These are phyloP conservation scores for Globisporangium solare DNA, from an alignment of 352 stramenopile genomes.

Conservation along the genomic window DNA sequence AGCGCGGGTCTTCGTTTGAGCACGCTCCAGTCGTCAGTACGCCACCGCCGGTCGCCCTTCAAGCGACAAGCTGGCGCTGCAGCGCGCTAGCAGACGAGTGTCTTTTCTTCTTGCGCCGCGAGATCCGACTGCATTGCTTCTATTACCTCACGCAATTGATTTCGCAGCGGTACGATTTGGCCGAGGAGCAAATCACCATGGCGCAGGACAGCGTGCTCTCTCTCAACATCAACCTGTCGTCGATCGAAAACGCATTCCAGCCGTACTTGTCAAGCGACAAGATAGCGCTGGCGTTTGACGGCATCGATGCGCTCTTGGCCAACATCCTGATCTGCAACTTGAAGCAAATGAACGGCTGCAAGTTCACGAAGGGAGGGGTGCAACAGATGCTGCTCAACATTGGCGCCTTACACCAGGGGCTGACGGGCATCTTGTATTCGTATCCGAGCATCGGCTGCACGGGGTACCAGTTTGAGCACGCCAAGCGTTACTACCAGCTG, in stretches of 20 bases:
- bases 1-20: conserved; percentile 12
- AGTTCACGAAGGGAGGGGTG: conserved; percentile 60
- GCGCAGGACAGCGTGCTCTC: conserved; percentile 68
- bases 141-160: conserved; percentile 76
- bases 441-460: conserved; percentile 47
- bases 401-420: conserved; percentile 62
- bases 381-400: conserved; percentile 82
- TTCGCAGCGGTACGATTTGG: conserved; percentile 54
- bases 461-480: conserved; percentile 68
- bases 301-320: conserved; percentile 58
- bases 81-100: conserved; percentile 72
- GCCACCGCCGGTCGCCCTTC: conserved; percentile 27
- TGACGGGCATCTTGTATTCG: conserved; percentile 70
- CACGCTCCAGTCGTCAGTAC: neutral
- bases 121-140: conserved; percentile 71
- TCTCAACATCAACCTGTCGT: conserved; percentile 74
- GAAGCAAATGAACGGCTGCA: conserved; percentile 56
- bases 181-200: conserved; percentile 52
- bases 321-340: conserved; percentile 62
- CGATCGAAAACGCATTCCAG: conserved; percentile 66
- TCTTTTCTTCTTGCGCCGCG: conserved; percentile 71
- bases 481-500: conserved; percentile 75
- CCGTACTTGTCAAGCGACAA: conserved; percentile 72
- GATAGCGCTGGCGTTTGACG: conserved; percentile 69
- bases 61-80: conserved; percentile 63